Percentiles rank a stretch among this genome's conserved stretches.
Conservation (phyloP, 345 rosid genomes). For the Populus pruinosa region DNA sequence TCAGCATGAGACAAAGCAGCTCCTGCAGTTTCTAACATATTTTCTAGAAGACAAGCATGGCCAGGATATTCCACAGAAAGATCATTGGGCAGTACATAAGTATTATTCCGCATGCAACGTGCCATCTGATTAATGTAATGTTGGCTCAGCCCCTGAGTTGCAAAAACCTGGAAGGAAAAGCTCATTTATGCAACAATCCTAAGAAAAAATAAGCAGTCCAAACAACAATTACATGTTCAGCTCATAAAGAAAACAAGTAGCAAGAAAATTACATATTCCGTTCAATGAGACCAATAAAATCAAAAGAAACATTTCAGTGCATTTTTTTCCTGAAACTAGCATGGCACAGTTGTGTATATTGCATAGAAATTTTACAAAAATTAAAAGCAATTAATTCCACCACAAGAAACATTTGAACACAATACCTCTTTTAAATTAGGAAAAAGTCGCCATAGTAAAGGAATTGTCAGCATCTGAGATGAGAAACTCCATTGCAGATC, state of each 20-base stretch:
- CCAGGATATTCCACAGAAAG: conserved; percentile 59
- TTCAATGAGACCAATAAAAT: not conserved
- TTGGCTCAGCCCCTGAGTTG: conserved; percentile 56
- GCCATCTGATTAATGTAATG: conserved; percentile 80
- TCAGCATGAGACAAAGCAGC: conserved; percentile 69
- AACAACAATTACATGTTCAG: not conserved
- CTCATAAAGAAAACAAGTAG: not conserved
- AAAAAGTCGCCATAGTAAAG: conserved; percentile 77
- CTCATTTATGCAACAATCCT: conserved; percentile 5
- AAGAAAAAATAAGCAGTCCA: not conserved
- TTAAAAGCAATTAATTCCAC: not conserved
- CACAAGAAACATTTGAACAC: conserved; percentile 11
- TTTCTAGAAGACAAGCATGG: conserved; percentile 90
- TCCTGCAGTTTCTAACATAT: conserved; percentile 75
- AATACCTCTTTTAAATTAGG: conserved; percentile 76
- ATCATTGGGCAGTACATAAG: conserved; percentile 62
- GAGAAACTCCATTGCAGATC: conserved; percentile 73
- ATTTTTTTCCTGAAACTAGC: not conserved
- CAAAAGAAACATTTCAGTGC: not conserved
- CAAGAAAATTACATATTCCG: not conserved
- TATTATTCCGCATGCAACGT: conserved; percentile 50
- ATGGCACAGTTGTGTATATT: not conserved
- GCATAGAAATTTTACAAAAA: not conserved
- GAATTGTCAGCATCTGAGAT: conserved; percentile 81
- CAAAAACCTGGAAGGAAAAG: conserved; percentile 56